Conservation (phyloP, 2,329 filamentous ascomycete species). For the Trichophyton benhamiae region DNA sequence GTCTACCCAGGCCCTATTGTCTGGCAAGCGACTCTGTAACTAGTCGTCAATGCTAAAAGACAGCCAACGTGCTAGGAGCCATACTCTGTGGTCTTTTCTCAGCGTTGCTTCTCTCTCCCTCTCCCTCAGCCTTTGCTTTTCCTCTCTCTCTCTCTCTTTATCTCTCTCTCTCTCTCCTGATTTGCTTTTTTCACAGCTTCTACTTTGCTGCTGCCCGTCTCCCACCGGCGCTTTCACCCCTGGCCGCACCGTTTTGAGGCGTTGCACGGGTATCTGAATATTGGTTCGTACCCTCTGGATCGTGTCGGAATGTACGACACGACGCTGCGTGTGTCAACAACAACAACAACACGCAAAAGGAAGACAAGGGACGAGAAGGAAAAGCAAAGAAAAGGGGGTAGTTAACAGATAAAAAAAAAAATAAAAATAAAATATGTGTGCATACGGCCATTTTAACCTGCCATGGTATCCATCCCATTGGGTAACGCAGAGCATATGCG, state of each 20-base stretch:
- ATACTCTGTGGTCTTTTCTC: background rate
- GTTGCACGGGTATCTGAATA: conserved; percentile 3
- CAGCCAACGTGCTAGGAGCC: background rate
- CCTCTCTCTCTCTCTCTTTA: background rate
- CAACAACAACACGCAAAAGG: no score
- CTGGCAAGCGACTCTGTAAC: background rate
- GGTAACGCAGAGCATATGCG: background rate
- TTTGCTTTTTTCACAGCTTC: no score
- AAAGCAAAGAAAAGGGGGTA: background rate
- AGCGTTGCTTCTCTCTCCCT: background rate
- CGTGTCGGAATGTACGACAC: background rate
- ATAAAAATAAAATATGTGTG: background rate
- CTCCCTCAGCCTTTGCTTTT: background rate
- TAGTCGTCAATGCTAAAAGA: background rate
- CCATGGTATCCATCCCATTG: conserved; percentile 1
- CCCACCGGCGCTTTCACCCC: background rate
- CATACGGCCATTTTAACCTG: background rate
- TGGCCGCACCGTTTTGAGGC: background rate
- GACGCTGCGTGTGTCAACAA: background rate
- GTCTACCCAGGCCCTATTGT: background rate
- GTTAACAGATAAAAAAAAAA: background rate
- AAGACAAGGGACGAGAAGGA: background rate
- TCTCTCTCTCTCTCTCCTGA: background rate
- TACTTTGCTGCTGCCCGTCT: background rate
- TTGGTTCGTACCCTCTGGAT: background rate